These are phyloP conservation scores for Amesomyces nigricolor DNA, from an alignment of 2,329 filamentous ascomycete species.

Conservation along the genomic window DNA sequence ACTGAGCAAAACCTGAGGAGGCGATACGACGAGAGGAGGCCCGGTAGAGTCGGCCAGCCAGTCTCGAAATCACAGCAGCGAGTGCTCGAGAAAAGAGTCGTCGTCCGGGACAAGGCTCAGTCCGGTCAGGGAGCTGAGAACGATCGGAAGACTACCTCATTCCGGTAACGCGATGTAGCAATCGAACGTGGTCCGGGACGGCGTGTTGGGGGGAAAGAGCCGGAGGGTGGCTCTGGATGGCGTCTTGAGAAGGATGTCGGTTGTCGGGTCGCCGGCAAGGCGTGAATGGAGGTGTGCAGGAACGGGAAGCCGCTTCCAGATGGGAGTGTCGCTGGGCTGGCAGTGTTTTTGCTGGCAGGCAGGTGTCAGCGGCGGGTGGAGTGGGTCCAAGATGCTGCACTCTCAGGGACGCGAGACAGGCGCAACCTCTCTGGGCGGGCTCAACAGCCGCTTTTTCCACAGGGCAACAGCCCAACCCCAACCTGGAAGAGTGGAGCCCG, in stretches of 20 bases:
- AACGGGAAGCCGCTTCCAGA: conserved; percentile 8
- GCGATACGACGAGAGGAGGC: conserved; percentile 9
- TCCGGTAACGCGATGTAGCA: conserved; percentile 34
- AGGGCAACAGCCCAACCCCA: conserved; percentile 22
- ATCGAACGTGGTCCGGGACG: conserved; percentile 23
- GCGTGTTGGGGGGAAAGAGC: conserved; percentile 3
- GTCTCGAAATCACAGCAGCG: conserved; percentile 9
- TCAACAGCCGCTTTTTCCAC: conserved; percentile 20
- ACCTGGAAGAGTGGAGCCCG: background rate
- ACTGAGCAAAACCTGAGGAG: conserved; percentile 8
- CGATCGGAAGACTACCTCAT: conserved; percentile 53
- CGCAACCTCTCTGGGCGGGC: conserved; percentile 1
- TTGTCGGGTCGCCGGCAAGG: conserved; percentile 18
- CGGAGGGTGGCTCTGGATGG: conserved; percentile 11
- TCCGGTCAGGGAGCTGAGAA: conserved; percentile 57
- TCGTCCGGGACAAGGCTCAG: conserved; percentile 38
- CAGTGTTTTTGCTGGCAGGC: conserved; percentile 24
- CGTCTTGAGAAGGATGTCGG: conserved; percentile 5
- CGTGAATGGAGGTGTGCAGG: conserved; percentile 16
- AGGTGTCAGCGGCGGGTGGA: conserved; percentile 15
- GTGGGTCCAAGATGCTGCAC: conserved; percentile 12
- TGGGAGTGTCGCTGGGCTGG: conserved; percentile 10
- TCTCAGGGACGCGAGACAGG: conserved; percentile 16
- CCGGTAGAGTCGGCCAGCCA: background rate
- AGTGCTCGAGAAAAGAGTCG: conserved; percentile 3